Evolutionary conservation across 768 basidiomycete species (phyloP), one percentile per base, ranked within the genome.

Genomic region (Vishniacozyma victoriae): DNA sequence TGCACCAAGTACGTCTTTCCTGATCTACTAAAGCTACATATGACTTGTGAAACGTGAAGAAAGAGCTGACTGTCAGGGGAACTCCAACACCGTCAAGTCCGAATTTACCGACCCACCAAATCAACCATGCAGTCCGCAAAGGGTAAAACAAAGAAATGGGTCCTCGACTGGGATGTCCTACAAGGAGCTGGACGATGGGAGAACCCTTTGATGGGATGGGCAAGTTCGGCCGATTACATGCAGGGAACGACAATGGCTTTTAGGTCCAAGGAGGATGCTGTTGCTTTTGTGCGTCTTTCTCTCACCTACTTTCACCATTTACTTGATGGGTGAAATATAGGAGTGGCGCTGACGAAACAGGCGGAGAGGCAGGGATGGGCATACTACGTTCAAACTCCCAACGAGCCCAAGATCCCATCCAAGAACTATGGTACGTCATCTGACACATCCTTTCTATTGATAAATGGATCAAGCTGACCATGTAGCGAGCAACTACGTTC

Each of bases 331-430:
- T n/a, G n/a, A n/a, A n/a, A n/a, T n/a, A n/a, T n/a, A n/a, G n/a
- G n/a, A n/a, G n/a, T n/a, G n/a, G n/a, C n/a, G n/a, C n/a, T n/a
- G n/a, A n/a, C n/a, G n/a, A n/a, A n/a, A n/a, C 47, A 67, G 65
- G 86, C 90, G 19, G 92, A 95, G 78, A 95, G 91, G 75, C 93
- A 97, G 78, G 93, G 90, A 33, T 95, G 91, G 92, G 84, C 90
- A 66, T 93, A 90, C 74, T 86, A 84, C 67, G 78, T 96, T 80
- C 87, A 77, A 50, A 85, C 79, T 42, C 66, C 61, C 19, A 60
- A 61, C 39, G 61, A 54, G 44, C 50, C 67, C 19, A 70, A 70
- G 61, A 71, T 73, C 50, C 67, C 62, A 12, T 57, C 73, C 23
- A 75, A 75, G 64, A 62, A 56, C 35, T 75, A 75, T 56, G 71